Evolutionary conservation across 2,329 filamentous ascomycete genomes (phyloP), one percentile per base, ranked within the genome.

Genomic region (Aspergillus latus): DNA sequence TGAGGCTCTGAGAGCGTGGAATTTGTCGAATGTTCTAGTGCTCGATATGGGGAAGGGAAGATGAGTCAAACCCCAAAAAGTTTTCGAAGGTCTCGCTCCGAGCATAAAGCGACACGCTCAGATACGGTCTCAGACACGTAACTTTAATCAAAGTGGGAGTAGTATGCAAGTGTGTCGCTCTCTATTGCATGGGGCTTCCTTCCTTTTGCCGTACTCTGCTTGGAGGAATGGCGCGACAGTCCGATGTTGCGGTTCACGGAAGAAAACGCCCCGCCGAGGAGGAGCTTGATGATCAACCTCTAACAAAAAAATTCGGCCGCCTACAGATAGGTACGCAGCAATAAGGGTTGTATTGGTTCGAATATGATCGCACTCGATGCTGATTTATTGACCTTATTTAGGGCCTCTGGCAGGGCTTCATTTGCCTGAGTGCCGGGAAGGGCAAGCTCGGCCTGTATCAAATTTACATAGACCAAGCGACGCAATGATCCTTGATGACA

Each of bases 401-500:
- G 64, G 60, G 61, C 53, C 65, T 57, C 48, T 59, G 45, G 28
- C 53, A 50, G 29, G 7, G 13, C 21, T 29, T 52, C 44, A 57
- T 56, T 62, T 62, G 56, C 54, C 58, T 53, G 47, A 59, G 54
- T 58, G 47, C 52, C 29, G 43, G 49, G 56, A 58, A 34, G 51
- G 54, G 36, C 49, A 43, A 26, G 13, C 34, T 40, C 40, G 11
- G 32, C 44, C 15, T 53, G 36, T 36, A 30, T 29, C 32, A 52
- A 37, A 7, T 21, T 21, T 43, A 9, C 39, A 53, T 45, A 16
- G 34, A 40, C 43, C 54, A 28, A 77, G 84, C 60, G 88, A 91
- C 64, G 68, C 74, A 55, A 97, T 97, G 93, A 83, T 88, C 56
- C 72, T 97, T 59, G 92, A 97, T 75, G 88, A 96, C 74, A 88